Conservation (phyloP, 352 stramenopile species). For the Phytophthora boehmeriae region DNA sequence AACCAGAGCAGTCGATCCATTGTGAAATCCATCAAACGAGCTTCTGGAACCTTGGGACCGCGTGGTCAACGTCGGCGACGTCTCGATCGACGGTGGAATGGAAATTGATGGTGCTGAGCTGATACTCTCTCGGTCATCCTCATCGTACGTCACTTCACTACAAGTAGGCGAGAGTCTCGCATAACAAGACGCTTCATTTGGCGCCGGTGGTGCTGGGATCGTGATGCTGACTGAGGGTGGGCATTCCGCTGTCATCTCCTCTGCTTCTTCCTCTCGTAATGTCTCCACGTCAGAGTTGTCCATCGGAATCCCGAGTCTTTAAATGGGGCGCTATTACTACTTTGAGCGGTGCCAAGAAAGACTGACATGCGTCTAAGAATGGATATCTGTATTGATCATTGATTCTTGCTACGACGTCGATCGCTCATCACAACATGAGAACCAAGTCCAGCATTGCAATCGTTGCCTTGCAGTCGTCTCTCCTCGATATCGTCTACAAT, state of each 20-base stretch:
- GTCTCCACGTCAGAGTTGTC: conserved; percentile 20
- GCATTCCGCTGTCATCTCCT: conserved; percentile 8
- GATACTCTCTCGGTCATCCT: conserved; percentile 26
- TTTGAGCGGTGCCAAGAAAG: background rate
- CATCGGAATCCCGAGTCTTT: conserved; percentile 13
- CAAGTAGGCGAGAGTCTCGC: conserved; percentile 6
- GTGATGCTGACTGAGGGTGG: conserved; percentile 19
- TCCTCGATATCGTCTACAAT: too few species aligned
- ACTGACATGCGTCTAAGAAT: background rate
- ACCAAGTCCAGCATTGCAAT: too few species aligned
- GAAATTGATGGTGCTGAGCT: conserved; percentile 14
- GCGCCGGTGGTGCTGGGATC: conserved; percentile 9
- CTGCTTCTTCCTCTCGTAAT: conserved; percentile 12
- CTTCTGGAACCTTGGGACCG: conserved; percentile 29
- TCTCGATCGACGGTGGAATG: conserved; percentile 20
- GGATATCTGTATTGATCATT: too few species aligned
- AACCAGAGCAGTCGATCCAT: conserved; percentile 19
- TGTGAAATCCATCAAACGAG: conserved; percentile 35
- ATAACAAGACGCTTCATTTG: conserved; percentile 7
- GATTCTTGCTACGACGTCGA: too few species aligned
- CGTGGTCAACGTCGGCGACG: conserved; percentile 19
- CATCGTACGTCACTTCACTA: conserved; percentile 16
- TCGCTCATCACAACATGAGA: too few species aligned
- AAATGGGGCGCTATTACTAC: background rate
- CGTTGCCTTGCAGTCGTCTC: too few species aligned